These are phyloP conservation scores for Calonectria pteridis DNA, from an alignment of 2,329 filamentous ascomycete species.

Conservation along the genomic window DNA sequence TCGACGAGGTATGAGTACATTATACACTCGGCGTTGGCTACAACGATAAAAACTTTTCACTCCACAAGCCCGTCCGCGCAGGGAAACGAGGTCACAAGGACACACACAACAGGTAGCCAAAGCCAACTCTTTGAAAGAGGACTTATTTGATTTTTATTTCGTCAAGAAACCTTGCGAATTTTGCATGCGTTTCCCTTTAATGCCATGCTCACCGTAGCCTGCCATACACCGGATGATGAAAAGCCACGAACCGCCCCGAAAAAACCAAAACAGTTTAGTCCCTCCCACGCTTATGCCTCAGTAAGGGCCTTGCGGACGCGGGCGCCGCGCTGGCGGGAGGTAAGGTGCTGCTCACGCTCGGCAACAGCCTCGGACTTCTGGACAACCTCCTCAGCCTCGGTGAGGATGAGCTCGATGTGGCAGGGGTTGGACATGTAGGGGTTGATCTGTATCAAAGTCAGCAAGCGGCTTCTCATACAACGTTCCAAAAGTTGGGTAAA, in stretches of 20 bases:
- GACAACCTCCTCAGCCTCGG: constrained; percentile 95
- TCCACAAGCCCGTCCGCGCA: constrained; percentile 1
- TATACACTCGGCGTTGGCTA: constrained; percentile 5
- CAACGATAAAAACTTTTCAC: constrained; percentile 7
- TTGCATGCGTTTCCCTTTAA: constrained; percentile 55
- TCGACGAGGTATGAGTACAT: constrained; percentile 11
- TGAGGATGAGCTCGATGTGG: constrained; percentile 99
- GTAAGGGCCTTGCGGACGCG: constrained; percentile 74
- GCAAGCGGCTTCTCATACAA: not conserved
- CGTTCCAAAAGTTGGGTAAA: constrained; percentile 48
- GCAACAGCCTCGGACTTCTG: constrained; percentile 91
- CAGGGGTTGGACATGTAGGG: constrained; percentile 99
- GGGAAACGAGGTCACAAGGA: constrained; percentile 17
- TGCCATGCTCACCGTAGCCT: constrained; percentile 56
- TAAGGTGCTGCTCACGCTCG: constrained; percentile 78
- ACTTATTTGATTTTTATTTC: constrained; percentile 53
- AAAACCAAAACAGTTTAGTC: constrained; percentile 46
- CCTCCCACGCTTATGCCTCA: constrained; percentile 64
- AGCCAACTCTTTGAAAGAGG: constrained; percentile 37
- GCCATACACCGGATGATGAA: constrained; percentile 55
- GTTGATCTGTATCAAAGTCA: constrained; percentile 82
- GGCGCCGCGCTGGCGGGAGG: constrained; percentile 90
- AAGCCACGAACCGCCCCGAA: constrained; percentile 53
- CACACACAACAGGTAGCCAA: constrained; percentile 19
- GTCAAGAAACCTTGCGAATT: constrained; percentile 53